These are phyloP conservation scores for Penicillium psychrosexuale DNA, from an alignment of 2,329 filamentous ascomycete species.

Conservation along the genomic window DNA sequence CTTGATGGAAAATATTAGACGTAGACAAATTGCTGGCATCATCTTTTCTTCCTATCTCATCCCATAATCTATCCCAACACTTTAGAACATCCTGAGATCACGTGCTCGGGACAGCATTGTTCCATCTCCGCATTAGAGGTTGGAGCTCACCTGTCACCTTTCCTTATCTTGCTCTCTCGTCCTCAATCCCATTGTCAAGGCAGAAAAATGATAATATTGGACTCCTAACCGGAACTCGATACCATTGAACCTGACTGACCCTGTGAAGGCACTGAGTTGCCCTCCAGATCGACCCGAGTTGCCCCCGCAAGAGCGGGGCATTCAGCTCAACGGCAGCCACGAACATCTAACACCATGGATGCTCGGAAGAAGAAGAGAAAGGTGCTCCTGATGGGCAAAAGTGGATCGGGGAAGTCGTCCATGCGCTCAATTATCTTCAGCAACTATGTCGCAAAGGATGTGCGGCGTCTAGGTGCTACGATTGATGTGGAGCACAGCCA, in stretches of 20 bases:
- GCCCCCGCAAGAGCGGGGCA: slow-evolving; percentile 25
- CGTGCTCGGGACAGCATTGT: slow-evolving; percentile 19
- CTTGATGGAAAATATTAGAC: not conserved
- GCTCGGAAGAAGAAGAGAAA: slow-evolving; percentile 72
- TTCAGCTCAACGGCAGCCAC: slow-evolving; percentile 17
- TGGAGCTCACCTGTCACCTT: slow-evolving; percentile 13
- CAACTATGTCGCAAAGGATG: slow-evolving; percentile 97
- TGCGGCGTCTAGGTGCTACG: slow-evolving; percentile 84
- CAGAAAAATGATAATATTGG: not conserved
- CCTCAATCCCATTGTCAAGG: slow-evolving; percentile 18
- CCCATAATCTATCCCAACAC: not conserved
- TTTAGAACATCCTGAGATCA: not conserved
- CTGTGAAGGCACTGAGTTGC: slow-evolving; percentile 10
- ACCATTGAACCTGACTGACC: not conserved
- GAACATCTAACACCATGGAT: slow-evolving; percentile 36
- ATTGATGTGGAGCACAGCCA: slow-evolving; percentile 98
- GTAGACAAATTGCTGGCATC: not conserved
- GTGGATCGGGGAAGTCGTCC: slow-evolving; percentile 93
- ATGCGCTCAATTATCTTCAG: slow-evolving; percentile 99
- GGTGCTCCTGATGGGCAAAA: slow-evolving; percentile 89
- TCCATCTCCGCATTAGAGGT: slow-evolving; percentile 23
- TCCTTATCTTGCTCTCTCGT: slow-evolving; percentile 1
- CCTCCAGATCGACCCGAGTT: slow-evolving; percentile 14
- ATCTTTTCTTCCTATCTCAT: not conserved
- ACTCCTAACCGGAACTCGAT: not conserved